Evolutionary conservation across 2,329 filamentous ascomycete genomes (phyloP).

Genomic region (Penicillium sp.): DNA sequence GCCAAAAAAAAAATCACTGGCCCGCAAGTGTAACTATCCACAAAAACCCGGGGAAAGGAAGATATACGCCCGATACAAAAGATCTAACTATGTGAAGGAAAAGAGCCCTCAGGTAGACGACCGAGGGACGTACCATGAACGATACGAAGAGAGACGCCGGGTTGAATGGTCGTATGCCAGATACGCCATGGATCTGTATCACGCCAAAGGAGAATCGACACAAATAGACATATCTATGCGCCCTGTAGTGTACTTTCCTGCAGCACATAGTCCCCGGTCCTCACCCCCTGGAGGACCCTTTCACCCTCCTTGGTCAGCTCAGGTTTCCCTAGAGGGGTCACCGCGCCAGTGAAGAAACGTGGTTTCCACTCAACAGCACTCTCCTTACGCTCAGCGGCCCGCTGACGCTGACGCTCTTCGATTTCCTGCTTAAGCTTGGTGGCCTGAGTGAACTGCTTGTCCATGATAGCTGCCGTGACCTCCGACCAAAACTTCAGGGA

Average conservation of each 20-base stretch:
- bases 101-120: conserved; percentile 4
- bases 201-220: conserved; percentile 8
- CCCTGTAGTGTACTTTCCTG: conserved; percentile 40
- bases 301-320: conserved; percentile 63
- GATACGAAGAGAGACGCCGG: conserved; percentile 15
- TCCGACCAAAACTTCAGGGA: conserved; percentile 81
- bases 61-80: conserved; percentile 1
- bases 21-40: conserved; percentile 13
- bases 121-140: not conserved
- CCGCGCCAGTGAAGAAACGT: conserved; percentile 73
- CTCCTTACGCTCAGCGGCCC: conserved; percentile 74
- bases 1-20: conserved; percentile 1
- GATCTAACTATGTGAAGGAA: conserved; percentile 21
- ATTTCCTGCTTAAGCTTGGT: conserved; percentile 86
- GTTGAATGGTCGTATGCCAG: conserved; percentile 22
- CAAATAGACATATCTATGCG: conserved; percentile 26
- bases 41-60: conserved; percentile 3
- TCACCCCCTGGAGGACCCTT: conserved; percentile 55
- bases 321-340: conserved; percentile 60
- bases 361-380: conserved; percentile 71
- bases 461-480: conserved; percentile 79
- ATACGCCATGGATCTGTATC: conserved; percentile 23
- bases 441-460: conserved; percentile 79
- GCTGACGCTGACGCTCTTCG: conserved; percentile 83
- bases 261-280: conserved; percentile 51